Evolutionary conservation across 805 yeast species (phyloP).

Genomic region (Zygoascus bituminiphila): DNA sequence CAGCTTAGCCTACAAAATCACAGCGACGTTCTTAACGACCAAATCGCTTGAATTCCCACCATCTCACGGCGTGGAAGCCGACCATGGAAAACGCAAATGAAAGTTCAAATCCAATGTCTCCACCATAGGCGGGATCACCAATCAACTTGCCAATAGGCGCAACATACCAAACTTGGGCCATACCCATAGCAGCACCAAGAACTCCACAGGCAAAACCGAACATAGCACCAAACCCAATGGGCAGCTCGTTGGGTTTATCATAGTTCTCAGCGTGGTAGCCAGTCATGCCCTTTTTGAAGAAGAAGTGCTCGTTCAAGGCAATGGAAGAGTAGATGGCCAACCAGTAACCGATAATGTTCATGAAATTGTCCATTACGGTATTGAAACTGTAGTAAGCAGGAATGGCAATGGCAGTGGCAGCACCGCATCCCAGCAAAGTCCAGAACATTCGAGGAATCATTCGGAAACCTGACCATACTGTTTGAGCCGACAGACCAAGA

Average conservation of each 20-base stretch:
- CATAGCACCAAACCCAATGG: constrained; percentile 71
- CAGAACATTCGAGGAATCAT: constrained; percentile 75
- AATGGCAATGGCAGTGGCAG: constrained; percentile 77
- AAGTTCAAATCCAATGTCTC: constrained; percentile 82
- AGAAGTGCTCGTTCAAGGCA: constrained; percentile 71
- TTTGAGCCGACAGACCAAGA: constrained; percentile 77
- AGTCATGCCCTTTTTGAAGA: constrained; percentile 55
- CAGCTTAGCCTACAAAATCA: background rate
- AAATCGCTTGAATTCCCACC: constrained; percentile 55
- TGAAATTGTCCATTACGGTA: constrained; percentile 70
- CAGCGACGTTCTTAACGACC: constrained; percentile 18
- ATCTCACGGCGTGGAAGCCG: constrained; percentile 50
- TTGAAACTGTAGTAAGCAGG: constrained; percentile 77
- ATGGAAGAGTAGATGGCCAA: constrained; percentile 76
- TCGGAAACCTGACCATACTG: constrained; percentile 66
- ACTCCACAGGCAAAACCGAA: constrained; percentile 75
- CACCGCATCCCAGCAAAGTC: constrained; percentile 67
- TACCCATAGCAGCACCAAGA: constrained; percentile 80
- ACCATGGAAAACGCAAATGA: constrained; percentile 60
- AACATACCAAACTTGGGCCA: constrained; percentile 76
- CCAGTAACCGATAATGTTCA: constrained; percentile 89
- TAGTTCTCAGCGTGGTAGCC: constrained; percentile 59
- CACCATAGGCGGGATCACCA: constrained; percentile 53
- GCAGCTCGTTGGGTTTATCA: constrained; percentile 49
- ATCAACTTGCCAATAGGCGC: constrained; percentile 60